Evolutionary conservation across 2,329 filamentous ascomycete species (phyloP), one percentile per base, ranked within the genome.

Genomic region (Talaromyces pinophilus): DNA sequence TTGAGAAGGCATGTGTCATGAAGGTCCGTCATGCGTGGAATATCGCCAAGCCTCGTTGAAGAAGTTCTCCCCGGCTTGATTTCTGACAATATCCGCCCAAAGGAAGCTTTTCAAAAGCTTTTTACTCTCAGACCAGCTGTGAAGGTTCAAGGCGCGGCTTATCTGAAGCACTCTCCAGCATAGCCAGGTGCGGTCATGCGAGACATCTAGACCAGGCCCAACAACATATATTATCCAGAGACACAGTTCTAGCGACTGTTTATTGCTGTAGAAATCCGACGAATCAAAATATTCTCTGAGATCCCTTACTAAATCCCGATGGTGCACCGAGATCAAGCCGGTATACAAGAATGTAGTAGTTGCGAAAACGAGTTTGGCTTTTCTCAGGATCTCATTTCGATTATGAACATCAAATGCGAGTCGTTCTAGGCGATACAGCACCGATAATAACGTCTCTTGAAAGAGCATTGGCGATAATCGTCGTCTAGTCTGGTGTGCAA

Each of bases 361-460:
- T 28, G 54, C 57, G 28, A 59, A 48, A n/a, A 57, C 42, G 22
- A 64, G 62, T 42, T 59, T 28, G 8, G 54, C 30, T 11, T 48
- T 30, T 57, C 62, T 55, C 5, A 64, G 22, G 13, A 38, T 17
- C 54, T 59, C 62, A n/a, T 59, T 42, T 40, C n/a, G 19, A 25
- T 59, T 54, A 11, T 48, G 40, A 46, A 19, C 11, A 50, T 50
- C 25, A 30, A 22, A 64, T 19, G 13, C 25, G 10, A 60, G 30
- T 44, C 38, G 55, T 42, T 60, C 42, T 6, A 65, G 44, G 25
- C 33, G 63, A 40, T 65, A 60, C 19, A 59, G 44, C 30, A 59
- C 25, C 13, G 54, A 64, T 19, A 64, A 25, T 30, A 65, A 35
- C 19, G 44, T 13, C 44, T 65, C 63, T 60, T 65, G 55, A 48